A percentile compares a stretch with the other conserved stretches of the same genome.
Conservation (phyloP, 2,329 filamentous ascomycete species). For the Plectosphaerella sp. region DNA sequence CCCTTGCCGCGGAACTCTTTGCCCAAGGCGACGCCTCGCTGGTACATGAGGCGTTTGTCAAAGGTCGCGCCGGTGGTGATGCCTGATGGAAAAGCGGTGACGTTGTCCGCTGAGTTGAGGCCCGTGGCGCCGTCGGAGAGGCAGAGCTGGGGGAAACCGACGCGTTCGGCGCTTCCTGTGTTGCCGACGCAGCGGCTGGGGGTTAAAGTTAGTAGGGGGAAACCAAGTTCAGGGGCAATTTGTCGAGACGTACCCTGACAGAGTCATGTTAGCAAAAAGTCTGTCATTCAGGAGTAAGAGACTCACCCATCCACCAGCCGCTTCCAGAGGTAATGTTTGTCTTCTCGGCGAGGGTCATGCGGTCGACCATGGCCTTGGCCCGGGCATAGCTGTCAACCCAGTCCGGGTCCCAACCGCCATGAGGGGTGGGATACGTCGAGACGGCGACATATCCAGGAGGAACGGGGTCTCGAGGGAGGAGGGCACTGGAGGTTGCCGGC, state of each 20-base stretch:
- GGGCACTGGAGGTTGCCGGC: slow-evolving; percentile 3
- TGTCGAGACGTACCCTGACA: slow-evolving; percentile 13
- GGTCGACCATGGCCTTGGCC: slow-evolving; percentile 62
- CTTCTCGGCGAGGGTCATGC: slow-evolving; percentile 79
- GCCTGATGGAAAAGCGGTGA: slow-evolving; percentile 75
- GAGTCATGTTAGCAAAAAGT: slow-evolving; percentile 4
- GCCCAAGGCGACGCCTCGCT: slow-evolving; percentile 63
- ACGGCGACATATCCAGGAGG: slow-evolving; percentile 33
- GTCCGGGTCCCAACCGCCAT: slow-evolving; percentile 64
- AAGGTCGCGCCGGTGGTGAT: slow-evolving; percentile 73
- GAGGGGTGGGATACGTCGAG: slow-evolving; percentile 69
- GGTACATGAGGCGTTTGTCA: slow-evolving; percentile 67
- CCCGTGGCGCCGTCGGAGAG: slow-evolving; percentile 69
- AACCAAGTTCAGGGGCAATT: neutral
- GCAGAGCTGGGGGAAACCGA: slow-evolving; percentile 70
- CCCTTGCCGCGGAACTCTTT: slow-evolving; percentile 71
- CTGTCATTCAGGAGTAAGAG: neutral
- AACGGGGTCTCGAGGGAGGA: slow-evolving; percentile 6
- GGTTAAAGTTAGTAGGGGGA: slow-evolving; percentile 1
- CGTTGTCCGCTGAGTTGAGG: slow-evolving; percentile 67
- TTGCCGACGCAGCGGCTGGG: slow-evolving; percentile 67
- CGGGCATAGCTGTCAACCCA: slow-evolving; percentile 70
- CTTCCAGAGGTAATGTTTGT: slow-evolving; percentile 71
- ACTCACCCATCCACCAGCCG: slow-evolving; percentile 64
- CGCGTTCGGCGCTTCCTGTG: slow-evolving; percentile 63